These are phyloP conservation scores for Kluyveromyces aestuarii DNA, from an alignment of 805 yeast genomes.

Conservation along the genomic window DNA sequence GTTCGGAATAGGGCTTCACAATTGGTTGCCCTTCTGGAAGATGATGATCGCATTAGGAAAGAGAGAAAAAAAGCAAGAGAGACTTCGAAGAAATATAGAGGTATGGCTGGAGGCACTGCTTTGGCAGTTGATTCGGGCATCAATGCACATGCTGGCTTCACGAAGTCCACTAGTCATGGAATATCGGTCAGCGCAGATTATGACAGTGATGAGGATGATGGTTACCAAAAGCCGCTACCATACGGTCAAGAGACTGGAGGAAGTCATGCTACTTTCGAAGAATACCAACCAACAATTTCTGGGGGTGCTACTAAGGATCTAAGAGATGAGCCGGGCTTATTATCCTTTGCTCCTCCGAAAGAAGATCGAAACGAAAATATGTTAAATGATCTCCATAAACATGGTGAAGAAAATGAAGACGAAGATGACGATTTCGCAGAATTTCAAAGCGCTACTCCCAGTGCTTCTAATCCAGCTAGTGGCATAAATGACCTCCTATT, in stretches of 20 bases:
- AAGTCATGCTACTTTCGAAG: conserved; percentile 40
- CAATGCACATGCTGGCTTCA: conserved; percentile 24
- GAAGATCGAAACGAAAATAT: conserved; percentile 5
- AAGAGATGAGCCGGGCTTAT: conserved; percentile 15
- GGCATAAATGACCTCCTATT: conserved; percentile 23
- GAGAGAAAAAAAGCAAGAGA: conserved; percentile 90
- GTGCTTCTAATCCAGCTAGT: conserved; percentile 20
- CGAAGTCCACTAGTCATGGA: conserved; percentile 17
- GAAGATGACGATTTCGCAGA: conserved; percentile 73
- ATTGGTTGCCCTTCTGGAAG: conserved; percentile 59
- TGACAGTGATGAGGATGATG: conserved; percentile 43
- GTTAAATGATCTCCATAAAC: conserved; percentile 22
- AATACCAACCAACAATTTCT: conserved; percentile 41
- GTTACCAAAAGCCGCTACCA: conserved; percentile 1
- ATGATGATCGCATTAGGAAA: conserved; percentile 63
- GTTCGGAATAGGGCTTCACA: conserved; percentile 87
- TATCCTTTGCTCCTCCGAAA: neutral
- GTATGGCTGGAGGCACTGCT: conserved; percentile 55
- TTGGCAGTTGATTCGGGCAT: conserved; percentile 18
- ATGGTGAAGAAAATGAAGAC: conserved; percentile 29
- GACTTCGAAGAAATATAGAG: conserved; percentile 74
- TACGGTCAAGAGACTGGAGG: conserved; percentile 1
- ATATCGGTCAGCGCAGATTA: conserved; percentile 31
- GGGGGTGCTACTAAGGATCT: conserved; percentile 22
- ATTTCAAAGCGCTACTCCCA: conserved; percentile 61